These are phyloP conservation scores for Trichothecium roseum DNA, from an alignment of 2,329 filamentous ascomycete species.

Conservation along the genomic window DNA sequence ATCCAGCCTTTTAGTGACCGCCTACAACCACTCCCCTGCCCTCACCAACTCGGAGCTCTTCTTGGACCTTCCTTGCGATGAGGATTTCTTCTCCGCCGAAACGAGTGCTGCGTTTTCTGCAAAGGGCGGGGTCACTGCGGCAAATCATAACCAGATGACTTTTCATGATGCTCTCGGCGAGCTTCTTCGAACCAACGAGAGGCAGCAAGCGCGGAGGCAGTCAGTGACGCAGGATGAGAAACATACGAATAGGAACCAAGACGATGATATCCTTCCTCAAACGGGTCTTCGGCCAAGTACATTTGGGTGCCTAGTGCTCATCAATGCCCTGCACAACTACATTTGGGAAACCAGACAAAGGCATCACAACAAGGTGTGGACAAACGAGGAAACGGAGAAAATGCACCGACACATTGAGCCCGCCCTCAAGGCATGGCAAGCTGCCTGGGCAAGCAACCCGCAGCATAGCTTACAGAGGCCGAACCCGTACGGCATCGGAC, in stretches of 20 bases:
- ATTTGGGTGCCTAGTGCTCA: conserved; percentile 83
- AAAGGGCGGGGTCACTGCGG: conserved; percentile 60
- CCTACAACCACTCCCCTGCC: conserved; percentile 85
- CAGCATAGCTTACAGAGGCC: conserved; percentile 75
- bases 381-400: conserved; percentile 81
- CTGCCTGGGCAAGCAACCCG: conserved; percentile 80
- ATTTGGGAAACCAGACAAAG: conserved; percentile 95
- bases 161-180: conserved; percentile 78
- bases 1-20: conserved; percentile 81
- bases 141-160: conserved; percentile 59
- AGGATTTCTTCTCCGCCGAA: conserved; percentile 80
- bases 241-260: not conserved
- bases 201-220: conserved; percentile 47
- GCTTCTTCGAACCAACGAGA: conserved; percentile 66
- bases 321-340: conserved; percentile 93
- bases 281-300: conserved; percentile 72
- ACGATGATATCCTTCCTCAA: conserved; percentile 34
- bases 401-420: conserved; percentile 96
- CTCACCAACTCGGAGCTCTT: conserved; percentile 90
- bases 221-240: conserved; percentile 4
- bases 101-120: conserved; percentile 72
- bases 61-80: conserved; percentile 83
- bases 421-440: conserved; percentile 86
- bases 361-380: conserved; percentile 83
- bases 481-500: conserved; percentile 71